Conservation (phyloP, 2,329 filamentous ascomycete genomes). For the Fusarium fracticaudum region DNA sequence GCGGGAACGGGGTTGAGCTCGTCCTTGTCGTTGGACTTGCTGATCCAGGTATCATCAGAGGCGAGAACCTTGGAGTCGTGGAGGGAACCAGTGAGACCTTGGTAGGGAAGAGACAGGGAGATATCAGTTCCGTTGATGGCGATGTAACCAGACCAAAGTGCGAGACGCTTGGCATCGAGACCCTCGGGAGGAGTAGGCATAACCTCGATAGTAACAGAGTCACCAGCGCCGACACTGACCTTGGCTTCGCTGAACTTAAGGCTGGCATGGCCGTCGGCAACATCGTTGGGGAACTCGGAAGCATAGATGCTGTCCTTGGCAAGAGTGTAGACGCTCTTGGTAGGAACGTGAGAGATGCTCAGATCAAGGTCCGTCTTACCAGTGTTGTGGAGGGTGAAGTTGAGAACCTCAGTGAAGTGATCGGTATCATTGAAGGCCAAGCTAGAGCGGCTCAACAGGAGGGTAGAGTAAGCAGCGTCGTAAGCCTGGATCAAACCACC, state of each 20-base stretch:
- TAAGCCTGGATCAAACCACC: conserved; percentile 68
- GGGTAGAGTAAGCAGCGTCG: conserved; percentile 65
- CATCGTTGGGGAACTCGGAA: conserved; percentile 56
- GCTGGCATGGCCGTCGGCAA: conserved; percentile 49
- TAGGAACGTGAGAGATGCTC: conserved; percentile 59
- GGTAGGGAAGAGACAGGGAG: conserved; percentile 53
- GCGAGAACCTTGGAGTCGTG: conserved; percentile 42
- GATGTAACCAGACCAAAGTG: conserved; percentile 55
- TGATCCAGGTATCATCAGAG: conserved; percentile 41
- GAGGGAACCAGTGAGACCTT: conserved; percentile 51
- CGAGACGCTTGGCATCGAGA: conserved; percentile 48
- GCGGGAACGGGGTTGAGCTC: conserved; percentile 38
- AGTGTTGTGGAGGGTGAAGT: conserved; percentile 66
- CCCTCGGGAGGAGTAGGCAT: conserved; percentile 52
- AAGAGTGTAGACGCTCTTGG: conserved; percentile 64
- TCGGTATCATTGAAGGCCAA: conserved; percentile 73
- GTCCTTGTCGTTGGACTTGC: conserved; percentile 47
- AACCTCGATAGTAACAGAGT: conserved; percentile 57
- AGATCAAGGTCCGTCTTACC: conserved; percentile 60
- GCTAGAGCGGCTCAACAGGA: conserved; percentile 62
- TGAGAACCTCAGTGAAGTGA: conserved; percentile 58
- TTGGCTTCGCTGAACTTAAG: conserved; percentile 54
- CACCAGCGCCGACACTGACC: conserved; percentile 55
- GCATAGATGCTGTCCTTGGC: conserved; percentile 47
- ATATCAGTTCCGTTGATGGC: conserved; percentile 51